Evolutionary conservation across 148 eudicot species (phyloP), one percentile per base, ranked within the genome.

Genomic region (Silene conica): DNA sequence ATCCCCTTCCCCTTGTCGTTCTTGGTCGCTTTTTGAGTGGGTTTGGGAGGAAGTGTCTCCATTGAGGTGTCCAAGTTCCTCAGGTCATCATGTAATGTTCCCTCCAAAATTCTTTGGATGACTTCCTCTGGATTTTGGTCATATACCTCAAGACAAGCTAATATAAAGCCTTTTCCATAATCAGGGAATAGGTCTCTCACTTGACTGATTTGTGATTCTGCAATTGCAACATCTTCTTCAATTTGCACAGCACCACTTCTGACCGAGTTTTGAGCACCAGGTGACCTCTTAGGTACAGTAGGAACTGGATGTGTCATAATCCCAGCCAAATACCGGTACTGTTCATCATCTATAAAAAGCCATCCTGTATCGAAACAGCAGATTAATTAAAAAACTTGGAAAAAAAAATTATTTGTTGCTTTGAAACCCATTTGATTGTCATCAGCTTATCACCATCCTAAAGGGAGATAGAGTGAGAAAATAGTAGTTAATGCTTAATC

Each of bases 101-200:
- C 97, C 69, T 95, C 98, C 74, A 95, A 77, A 74, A 95, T 90
- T 70, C 90, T 84, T 86, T 95, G 96, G 75, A 95, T 95, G 20
- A 92, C 98, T 77, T 90, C 96, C 81, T 95, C 98, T 12, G 90
- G 88, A 79, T 90, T 84, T 56, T 89, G 89, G 86, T 90, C 88
- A 79, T 95, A 95, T 28, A 82, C 93, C 77, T 95, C 92, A 45
- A 95, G 93, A 76, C 98, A 95, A 41, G 97, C 97, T 70, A 86
- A 84, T 60, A 95, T 74, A 80, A 86, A 95, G 16, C 98, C 98
- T 60, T 84, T 87, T 9, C 98, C 98, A 75, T 87, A 95, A 69
- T 95, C 92, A 45, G 98, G 98, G 82, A 95, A 90, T 63, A 95
- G 78, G 75, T 95, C 98, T 73, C 80, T 92, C 80, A 95, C 87